Evolutionary conservation across 2,329 filamentous ascomycete genomes (phyloP).

Genomic region (Hypoxylon sp.): DNA sequence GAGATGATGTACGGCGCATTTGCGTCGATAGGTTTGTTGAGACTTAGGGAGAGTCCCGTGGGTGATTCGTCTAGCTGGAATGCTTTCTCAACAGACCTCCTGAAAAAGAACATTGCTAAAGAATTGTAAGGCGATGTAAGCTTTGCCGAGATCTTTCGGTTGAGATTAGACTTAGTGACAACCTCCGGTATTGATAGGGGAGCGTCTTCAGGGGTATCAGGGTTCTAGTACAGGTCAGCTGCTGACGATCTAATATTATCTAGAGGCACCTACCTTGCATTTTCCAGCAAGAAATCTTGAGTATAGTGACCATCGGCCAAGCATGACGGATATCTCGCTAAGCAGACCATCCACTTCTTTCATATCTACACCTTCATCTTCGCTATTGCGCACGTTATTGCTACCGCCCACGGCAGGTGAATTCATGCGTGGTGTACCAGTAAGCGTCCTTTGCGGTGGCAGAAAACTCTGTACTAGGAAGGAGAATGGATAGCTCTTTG

Average conservation of each 20-base stretch:
- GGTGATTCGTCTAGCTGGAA: constrained; percentile 97
- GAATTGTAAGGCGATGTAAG: constrained; percentile 87
- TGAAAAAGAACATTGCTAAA: constrained; percentile 97
- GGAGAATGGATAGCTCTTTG: constrained; percentile 97
- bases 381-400: constrained; percentile 73
- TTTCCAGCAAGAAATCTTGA: constrained; percentile 90
- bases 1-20: constrained; percentile 94
- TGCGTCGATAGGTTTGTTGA: constrained; percentile 78
- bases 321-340: constrained; percentile 91
- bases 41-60: constrained; percentile 81
- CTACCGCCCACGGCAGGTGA: constrained; percentile 78
- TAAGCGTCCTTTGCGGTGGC: constrained; percentile 74
- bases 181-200: constrained; percentile 79
- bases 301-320: constrained; percentile 93
- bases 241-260: constrained; percentile 38
- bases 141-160: constrained; percentile 81
- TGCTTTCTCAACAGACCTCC: constrained; percentile 94
- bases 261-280: constrained; percentile 75
- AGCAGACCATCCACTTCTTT: constrained; percentile 92
- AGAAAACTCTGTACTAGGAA: constrained; percentile 97
- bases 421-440: constrained; percentile 76
- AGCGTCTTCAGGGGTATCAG: constrained; percentile 66
- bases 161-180: constrained; percentile 82
- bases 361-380: constrained; percentile 96
- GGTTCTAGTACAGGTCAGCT: constrained; percentile 62